These are phyloP conservation scores for Yamagishiella unicocca DNA, from an alignment of 139 green algal genomes.

Conservation along the genomic window DNA sequence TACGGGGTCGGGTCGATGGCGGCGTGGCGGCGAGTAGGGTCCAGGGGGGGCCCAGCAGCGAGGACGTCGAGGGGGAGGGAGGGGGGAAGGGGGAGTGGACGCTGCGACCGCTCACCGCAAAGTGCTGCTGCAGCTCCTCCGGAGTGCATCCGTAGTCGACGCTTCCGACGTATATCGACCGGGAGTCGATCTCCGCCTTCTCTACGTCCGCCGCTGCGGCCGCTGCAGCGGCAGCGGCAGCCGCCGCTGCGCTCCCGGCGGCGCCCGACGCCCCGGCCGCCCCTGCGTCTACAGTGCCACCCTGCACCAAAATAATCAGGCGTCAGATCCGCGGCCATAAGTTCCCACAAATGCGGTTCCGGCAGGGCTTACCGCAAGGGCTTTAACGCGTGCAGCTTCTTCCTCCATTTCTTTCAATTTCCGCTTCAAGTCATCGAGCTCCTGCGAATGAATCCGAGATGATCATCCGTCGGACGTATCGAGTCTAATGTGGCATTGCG, in stretches of 20 bases:
- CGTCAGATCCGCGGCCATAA: too few relatives aligned
- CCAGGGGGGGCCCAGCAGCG: too few relatives aligned
- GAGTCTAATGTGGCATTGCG: too few relatives aligned
- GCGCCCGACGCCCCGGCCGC: slow-evolving; percentile 2
- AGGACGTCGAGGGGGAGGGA: too few relatives aligned
- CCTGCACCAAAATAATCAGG: slow-evolving; percentile 1
- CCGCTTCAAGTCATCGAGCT: slow-evolving; percentile 91
- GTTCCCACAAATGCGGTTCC: not conserved
- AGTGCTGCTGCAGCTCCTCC: slow-evolving; percentile 96
- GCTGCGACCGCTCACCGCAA: slow-evolving; percentile 77
- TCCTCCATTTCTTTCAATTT: slow-evolving; percentile 94
- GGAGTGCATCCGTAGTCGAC: slow-evolving; percentile 96
- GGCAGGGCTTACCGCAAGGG: slow-evolving; percentile 71
- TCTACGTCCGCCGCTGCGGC: slow-evolving; percentile 49
- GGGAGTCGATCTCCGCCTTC: slow-evolving; percentile 89
- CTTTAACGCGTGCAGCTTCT: slow-evolving; percentile 88
- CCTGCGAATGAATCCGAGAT: too few relatives aligned
- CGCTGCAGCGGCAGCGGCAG: slow-evolving; percentile 21
- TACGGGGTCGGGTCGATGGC: too few relatives aligned
- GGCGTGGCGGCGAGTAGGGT: too few relatives aligned
- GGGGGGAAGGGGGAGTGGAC: too few relatives aligned
- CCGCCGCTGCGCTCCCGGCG: slow-evolving; percentile 21
- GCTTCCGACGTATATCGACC: slow-evolving; percentile 94
- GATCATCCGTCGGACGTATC: too few relatives aligned
- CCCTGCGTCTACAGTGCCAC: not conserved